These are phyloP conservation scores for Tremella mesenterica DNA, from an alignment of 768 basidiomycete genomes.

Conservation along the genomic window DNA sequence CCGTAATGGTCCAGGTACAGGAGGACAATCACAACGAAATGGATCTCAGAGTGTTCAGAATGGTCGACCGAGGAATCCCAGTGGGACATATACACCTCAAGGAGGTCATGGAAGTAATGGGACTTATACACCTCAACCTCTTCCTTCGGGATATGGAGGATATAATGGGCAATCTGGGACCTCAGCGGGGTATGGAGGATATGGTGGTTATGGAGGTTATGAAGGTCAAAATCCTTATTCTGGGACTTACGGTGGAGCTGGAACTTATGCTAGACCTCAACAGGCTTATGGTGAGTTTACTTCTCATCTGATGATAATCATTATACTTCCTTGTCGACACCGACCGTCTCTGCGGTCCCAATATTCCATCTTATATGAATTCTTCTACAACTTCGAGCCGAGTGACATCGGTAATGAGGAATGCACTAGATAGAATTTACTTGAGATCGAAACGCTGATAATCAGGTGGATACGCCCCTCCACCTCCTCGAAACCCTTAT, in stretches of 20 bases:
- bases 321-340: too few species aligned
- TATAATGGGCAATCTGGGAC: constrained; percentile 38
- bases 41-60: constrained; percentile 21
- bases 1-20: constrained; percentile 18
- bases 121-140: constrained; percentile 4
- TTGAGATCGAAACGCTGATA: constrained; percentile 6
- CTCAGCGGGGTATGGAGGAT: constrained; percentile 18
- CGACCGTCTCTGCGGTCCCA: too few species aligned
- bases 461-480: constrained; percentile 15
- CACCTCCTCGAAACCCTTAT: constrained; percentile 11
- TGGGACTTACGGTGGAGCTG: constrained; percentile 14
- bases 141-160: constrained; percentile 43
- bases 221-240: constrained; percentile 11
- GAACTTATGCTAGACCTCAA: too few species aligned
- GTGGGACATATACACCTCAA: background rate
- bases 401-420: too few species aligned
- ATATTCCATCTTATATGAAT: too few species aligned
- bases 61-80: background rate
- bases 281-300: too few species aligned
- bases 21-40: constrained; percentile 5
- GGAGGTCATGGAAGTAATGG: constrained; percentile 41
- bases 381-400: too few species aligned
- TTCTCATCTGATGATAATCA: too few species aligned
- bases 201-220: constrained; percentile 48
- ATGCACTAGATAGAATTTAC: too few species aligned